Percentiles rank a stretch among this genome's conserved stretches.
Conservation (phyloP, 345 rosid genomes). For the Passiflora organensis region DNA sequence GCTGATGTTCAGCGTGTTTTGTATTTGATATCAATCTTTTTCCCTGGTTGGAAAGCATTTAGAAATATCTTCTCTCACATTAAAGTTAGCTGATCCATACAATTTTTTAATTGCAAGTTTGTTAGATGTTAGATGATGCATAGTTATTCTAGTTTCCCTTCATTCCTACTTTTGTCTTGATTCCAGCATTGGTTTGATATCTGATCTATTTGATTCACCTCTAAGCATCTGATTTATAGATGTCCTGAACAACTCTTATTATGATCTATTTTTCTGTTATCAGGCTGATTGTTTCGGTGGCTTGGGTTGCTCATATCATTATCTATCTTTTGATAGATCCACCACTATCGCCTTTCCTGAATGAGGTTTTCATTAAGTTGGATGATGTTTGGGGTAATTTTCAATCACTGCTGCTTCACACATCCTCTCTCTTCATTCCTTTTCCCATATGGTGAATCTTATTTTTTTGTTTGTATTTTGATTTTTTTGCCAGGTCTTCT, state of each 20-base stretch:
- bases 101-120: too few relatives aligned
- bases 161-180: too few relatives aligned
- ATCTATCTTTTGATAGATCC: slow-evolving; percentile 76
- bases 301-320: slow-evolving; percentile 93
- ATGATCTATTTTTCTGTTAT: not conserved
- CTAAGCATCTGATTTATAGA: not conserved
- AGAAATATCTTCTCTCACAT: too few relatives aligned
- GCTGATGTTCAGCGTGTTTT: not conserved
- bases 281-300: slow-evolving; percentile 90
- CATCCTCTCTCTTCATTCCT: slow-evolving; percentile 1
- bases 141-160: too few relatives aligned
- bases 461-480: slow-evolving; percentile 12
- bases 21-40: not conserved
- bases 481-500: slow-evolving; percentile 66
- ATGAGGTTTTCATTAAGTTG: slow-evolving; percentile 95
- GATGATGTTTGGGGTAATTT: slow-evolving; percentile 89
- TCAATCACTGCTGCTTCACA: not conserved
- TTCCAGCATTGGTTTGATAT: too few relatives aligned
- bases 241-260: not conserved
- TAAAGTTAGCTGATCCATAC: too few relatives aligned
- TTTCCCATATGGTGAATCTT: slow-evolving; percentile 5
- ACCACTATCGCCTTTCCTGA: slow-evolving; percentile 86
- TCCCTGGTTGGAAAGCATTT: slow-evolving; percentile 3
- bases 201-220: not conserved
- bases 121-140: too few relatives aligned